Percentiles rank a stretch among this genome's conserved stretches.
Conservation (phyloP, 257 asterid genomes). For the Plantago elongata region DNA sequence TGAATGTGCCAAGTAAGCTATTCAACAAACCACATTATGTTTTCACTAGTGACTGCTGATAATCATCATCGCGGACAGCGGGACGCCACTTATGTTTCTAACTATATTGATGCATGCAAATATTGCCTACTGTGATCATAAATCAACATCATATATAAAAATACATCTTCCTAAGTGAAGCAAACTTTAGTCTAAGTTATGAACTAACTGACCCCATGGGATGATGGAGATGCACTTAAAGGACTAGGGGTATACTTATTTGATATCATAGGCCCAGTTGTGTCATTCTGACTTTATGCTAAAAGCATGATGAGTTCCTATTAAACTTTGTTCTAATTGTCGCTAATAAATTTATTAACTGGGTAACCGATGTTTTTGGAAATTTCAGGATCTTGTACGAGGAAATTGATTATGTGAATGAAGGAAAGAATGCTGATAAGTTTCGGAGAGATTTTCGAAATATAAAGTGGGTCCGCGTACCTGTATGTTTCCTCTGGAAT, state of each 20-base stretch:
- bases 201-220: no score
- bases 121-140: neutral
- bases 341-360: neutral
- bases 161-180: no score
- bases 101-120: neutral
- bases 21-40: neutral
- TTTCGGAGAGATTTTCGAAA: slow-evolving; percentile 95
- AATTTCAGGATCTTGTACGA: slow-evolving; percentile 80
- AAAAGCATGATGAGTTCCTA: neutral
- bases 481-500: slow-evolving; percentile 67
- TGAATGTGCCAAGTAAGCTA: slow-evolving; percentile 91
- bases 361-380: slow-evolving; percentile 12
- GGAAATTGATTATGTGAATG: slow-evolving; percentile 93
- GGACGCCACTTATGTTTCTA: neutral
- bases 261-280: neutral
- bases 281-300: neutral
- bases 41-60: neutral
- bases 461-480: slow-evolving; percentile 96
- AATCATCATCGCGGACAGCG: neutral
- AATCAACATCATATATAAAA: neutral
- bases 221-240: neutral
- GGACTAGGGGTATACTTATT: neutral
- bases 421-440: slow-evolving; percentile 96
- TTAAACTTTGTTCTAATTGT: slow-evolving; percentile 1
- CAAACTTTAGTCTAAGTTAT: no score